Percentiles rank a stretch among this genome's conserved stretches.
These are phyloP conservation scores for Aspergillus chevalieri DNA, from an alignment of 2,329 filamentous ascomycete genomes.

Conservation along the genomic window DNA sequence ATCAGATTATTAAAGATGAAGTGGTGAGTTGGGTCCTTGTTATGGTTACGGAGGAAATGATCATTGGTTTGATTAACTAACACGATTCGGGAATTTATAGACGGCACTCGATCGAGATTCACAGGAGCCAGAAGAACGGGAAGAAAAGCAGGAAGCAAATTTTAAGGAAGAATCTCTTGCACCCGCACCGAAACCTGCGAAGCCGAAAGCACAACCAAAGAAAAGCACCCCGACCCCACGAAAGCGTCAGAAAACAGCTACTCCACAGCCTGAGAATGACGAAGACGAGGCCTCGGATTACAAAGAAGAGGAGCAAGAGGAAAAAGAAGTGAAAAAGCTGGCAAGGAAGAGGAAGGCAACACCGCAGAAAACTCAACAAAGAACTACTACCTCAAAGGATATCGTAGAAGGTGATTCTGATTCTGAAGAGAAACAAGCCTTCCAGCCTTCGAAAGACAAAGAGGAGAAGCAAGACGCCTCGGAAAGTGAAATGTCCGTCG, in stretches of 20 bases:
- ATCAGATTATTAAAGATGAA: constrained; percentile 49
- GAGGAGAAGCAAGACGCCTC: constrained; percentile 44
- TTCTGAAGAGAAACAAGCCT: constrained; percentile 7
- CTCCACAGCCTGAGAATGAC: constrained; percentile 20
- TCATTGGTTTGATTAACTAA: neutral
- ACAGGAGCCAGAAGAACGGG: constrained; percentile 29
- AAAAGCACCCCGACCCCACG: constrained; percentile 16
- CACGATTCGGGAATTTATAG: neutral
- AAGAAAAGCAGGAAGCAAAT: constrained; percentile 10
- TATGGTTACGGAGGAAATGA: neutral
- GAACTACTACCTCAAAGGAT: constrained; percentile 5
- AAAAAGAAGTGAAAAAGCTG: constrained; percentile 9
- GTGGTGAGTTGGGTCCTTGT: constrained; percentile 34
- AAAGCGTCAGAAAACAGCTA: constrained; percentile 31
- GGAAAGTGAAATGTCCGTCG: constrained; percentile 63
- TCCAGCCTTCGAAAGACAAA: constrained; percentile 19
- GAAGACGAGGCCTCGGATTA: constrained; percentile 8
- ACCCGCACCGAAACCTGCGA: constrained; percentile 8
- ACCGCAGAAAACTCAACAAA: constrained; percentile 5
- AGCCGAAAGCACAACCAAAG: constrained; percentile 12
- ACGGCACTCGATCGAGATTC: no score
- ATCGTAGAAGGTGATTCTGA: constrained; percentile 8
- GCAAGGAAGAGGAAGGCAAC: constrained; percentile 9
- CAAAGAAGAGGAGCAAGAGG: constrained; percentile 20
- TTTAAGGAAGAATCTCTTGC: constrained; percentile 9